Conservation (phyloP, 208 protist genomes). For the Phytomonas sp. region DNA sequence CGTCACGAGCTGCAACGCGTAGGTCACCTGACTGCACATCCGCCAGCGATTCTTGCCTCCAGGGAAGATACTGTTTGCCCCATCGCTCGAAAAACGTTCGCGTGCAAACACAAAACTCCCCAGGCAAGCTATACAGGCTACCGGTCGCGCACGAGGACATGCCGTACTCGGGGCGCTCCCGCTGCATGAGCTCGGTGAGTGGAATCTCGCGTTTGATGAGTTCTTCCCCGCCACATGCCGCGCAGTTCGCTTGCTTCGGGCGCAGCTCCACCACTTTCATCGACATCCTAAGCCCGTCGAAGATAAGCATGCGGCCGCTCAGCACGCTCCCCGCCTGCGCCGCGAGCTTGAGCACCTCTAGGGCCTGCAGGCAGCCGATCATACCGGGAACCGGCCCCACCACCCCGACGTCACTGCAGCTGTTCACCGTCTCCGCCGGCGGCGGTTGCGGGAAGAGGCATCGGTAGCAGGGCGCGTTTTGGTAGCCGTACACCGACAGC, state of each 20-base stretch:
- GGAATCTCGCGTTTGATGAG: conserved; percentile 5
- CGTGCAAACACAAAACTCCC: neutral
- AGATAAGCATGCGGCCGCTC: conserved; percentile 73
- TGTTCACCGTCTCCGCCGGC: conserved; percentile 68
- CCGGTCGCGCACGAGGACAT: neutral
- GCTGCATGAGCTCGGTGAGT: conserved; percentile 13
- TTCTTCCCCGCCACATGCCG: conserved; percentile 40
- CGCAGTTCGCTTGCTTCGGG: conserved; percentile 35
- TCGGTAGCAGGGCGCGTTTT: conserved; percentile 87
- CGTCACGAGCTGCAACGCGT: neutral
- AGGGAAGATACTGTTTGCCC: neutral
- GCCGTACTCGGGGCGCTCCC: conserved; percentile 51
- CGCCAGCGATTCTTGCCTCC: conserved; percentile 9
- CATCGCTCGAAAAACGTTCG: neutral
- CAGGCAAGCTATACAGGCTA: neutral
- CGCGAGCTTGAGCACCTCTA: conserved; percentile 88
- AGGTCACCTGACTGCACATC: neutral
- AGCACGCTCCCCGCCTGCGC: conserved; percentile 55
- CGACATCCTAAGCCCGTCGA: conserved; percentile 67
- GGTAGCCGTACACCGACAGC: conserved; percentile 83
- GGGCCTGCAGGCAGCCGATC: conserved; percentile 92
- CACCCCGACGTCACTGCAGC: conserved; percentile 90
- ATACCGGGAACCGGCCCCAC: conserved; percentile 89
- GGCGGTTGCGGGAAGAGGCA: conserved; percentile 90
- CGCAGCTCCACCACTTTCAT: conserved; percentile 69